Conservation (phyloP, 2,329 filamentous ascomycete genomes). For the Aspergillus costaricaensis region DNA sequence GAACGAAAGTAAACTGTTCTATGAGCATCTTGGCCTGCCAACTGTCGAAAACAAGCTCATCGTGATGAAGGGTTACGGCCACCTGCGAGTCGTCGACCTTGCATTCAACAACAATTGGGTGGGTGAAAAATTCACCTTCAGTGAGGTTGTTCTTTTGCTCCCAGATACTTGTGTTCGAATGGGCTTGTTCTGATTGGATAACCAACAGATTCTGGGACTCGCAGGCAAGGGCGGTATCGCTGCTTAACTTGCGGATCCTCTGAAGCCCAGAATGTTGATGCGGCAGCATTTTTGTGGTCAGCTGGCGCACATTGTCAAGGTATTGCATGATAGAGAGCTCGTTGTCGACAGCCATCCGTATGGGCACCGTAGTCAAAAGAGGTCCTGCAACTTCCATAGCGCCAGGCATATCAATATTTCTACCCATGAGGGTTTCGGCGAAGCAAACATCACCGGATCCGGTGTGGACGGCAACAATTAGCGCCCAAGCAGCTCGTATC, state of each 20-base stretch:
- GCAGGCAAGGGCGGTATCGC: conserved; percentile 47
- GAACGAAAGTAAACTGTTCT: conserved; percentile 49
- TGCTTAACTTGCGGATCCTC: conserved; percentile 56
- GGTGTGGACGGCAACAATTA: conserved; percentile 53
- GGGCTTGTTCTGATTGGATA: conserved; percentile 38
- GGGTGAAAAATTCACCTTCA: conserved; percentile 59
- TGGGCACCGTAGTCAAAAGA: conserved; percentile 38
- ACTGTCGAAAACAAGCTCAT: conserved; percentile 59
- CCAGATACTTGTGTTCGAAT: conserved; percentile 32
- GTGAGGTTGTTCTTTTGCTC: conserved; percentile 51
- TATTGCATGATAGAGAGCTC: conserved; percentile 49
- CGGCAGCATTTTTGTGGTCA: conserved; percentile 60
- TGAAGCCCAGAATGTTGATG: conserved; percentile 65
- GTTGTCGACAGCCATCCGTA: conserved; percentile 44
- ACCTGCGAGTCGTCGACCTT: conserved; percentile 57
- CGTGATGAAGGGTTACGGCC: conserved; percentile 64
- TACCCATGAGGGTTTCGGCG: conserved; percentile 56
- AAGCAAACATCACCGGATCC: conserved; percentile 53
- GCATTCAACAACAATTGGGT: conserved; percentile 67
- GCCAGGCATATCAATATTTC: conserved; percentile 53
- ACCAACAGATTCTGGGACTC: conserved; percentile 52
- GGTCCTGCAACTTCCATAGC: conserved; percentile 54
- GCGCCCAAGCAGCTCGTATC: conserved; percentile 56
- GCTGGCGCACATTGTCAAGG: conserved; percentile 58
- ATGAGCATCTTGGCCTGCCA: conserved; percentile 58